Evolutionary conservation across 116 monocot genomes (phyloP), one percentile per base, ranked within the genome.

Genomic region (Posidonia oceanica): DNA sequence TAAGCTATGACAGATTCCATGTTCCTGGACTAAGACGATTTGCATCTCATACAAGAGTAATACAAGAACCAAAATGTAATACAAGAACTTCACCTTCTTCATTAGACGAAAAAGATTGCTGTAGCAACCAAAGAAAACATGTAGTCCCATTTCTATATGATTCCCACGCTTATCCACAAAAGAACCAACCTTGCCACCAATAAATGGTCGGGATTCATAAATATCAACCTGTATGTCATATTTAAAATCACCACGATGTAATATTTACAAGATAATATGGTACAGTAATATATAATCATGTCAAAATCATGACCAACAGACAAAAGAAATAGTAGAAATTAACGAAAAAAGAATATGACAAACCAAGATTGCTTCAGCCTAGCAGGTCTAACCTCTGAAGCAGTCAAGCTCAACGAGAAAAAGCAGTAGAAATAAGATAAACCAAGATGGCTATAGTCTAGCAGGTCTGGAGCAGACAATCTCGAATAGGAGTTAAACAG

Each of bases 101-200:
- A 95, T 71, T 18, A 95, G 83, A 61, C 97, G 87, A 66, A 92
- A 97, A 72, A 97, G 97, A 87, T 97, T 97, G 79, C 65, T 97
- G 63, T 97, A 97, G 82, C 97, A 97, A 66, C 97, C 97, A 77
- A 97, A 97, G 75, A 97, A 97, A 63, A 97, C 97, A 76, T 97
- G 97, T 20, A 97, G 70, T 39, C 97, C 97, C 97, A 97, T 97
- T 65, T 97, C 97, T 70, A 92, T 84, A 80, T 97, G 97, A 73
- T 97, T 97, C 58, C 92, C 97, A 59, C 70, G 71, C 71, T 85
- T 97, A 76, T 97, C 97, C 57, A 97, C 87, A 78, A 87, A 97
- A 12, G 97, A 97, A 55, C 87, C 97, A 11, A 97, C 97, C 85
- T 97, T 97, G 12, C 97, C 97, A 20, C 97, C 97, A 78, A 97